These are phyloP conservation scores for Nothopassalora personata DNA, from an alignment of 2,329 filamentous ascomycete genomes.

Conservation along the genomic window DNA sequence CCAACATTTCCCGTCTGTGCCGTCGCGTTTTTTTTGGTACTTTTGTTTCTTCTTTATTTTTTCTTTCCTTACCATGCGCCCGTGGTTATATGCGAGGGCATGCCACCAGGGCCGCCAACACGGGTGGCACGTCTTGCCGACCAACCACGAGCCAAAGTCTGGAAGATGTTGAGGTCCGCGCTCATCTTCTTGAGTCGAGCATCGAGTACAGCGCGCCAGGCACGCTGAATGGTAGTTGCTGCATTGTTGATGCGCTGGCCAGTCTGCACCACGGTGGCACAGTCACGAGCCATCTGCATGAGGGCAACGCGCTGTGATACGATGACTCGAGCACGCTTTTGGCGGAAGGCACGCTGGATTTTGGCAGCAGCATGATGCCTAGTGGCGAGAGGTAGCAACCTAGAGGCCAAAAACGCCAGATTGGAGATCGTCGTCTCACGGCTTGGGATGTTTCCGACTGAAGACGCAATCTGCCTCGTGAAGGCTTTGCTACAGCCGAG, in stretches of 20 bases:
- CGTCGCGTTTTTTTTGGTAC: not conserved
- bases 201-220: conserved; percentile 39
- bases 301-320: conserved; percentile 25
- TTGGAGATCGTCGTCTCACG: conserved; percentile 52
- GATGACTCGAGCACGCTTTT: not conserved
- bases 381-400: conserved; percentile 49
- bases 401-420: conserved; percentile 56
- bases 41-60: not conserved
- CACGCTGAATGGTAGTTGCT: conserved; percentile 41
- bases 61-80: not conserved
- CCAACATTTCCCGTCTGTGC: not conserved
- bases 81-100: not conserved
- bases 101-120: not conserved
- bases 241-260: conserved; percentile 39
- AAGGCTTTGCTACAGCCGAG: conserved; percentile 43
- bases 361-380: conserved; percentile 47
- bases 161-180: conserved; percentile 37
- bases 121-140: conserved; percentile 25
- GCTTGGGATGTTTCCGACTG: conserved; percentile 43
- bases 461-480: conserved; percentile 39
- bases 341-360: conserved; percentile 51
- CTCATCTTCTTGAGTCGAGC: conserved; percentile 33
- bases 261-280: conserved; percentile 43
- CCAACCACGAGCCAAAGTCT: conserved; percentile 42
- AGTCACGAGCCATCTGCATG: conserved; percentile 43